Evolutionary conservation across 139 green algal genomes (phyloP).

Genomic region (Monoraphidium neglectum): DNA sequence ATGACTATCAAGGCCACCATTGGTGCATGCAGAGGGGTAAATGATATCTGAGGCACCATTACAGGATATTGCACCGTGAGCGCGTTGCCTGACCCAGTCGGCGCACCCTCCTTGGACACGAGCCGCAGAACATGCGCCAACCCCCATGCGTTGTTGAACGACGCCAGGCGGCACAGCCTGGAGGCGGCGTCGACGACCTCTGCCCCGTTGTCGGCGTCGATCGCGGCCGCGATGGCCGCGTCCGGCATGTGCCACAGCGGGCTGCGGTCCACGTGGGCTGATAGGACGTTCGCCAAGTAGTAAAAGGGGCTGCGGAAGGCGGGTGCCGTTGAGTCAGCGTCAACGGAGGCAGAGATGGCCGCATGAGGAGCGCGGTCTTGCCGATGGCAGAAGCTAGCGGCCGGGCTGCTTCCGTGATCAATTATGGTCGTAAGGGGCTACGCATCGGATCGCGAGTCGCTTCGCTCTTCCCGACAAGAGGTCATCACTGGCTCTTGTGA

Average conservation of each 20-base stretch:
- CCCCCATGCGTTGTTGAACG: conserved; percentile 29
- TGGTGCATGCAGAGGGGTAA: too few relatives aligned
- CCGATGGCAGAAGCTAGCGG: too few relatives aligned
- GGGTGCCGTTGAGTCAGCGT: too few relatives aligned
- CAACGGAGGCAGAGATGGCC: too few relatives aligned
- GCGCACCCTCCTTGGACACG: conserved; percentile 44
- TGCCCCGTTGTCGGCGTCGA: conserved; percentile 39
- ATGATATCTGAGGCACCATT: too few relatives aligned
- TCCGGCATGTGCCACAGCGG: conserved; percentile 31
- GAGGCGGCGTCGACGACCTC: conserved; percentile 40
- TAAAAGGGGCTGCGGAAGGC: conserved; percentile 40
- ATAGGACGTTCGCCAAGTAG: conserved; percentile 48
- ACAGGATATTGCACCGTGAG: too few relatives aligned
- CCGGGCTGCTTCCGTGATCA: too few relatives aligned
- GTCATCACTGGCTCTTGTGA: background rate
- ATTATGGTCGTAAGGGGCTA: too few relatives aligned
- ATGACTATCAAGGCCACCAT: background rate
- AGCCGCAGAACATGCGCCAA: conserved; percentile 57
- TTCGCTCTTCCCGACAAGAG: background rate
- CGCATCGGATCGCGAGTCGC: conserved; percentile 7
- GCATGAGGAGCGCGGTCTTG: too few relatives aligned
- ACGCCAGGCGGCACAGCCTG: conserved; percentile 43
- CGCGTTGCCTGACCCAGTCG: background rate
- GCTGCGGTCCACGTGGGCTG: conserved; percentile 41
- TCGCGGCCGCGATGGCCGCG: background rate